Evolutionary conservation across 2,329 filamentous ascomycete species (phyloP), one percentile per base, ranked within the genome.

Genomic region (Metarhizium humberi): DNA sequence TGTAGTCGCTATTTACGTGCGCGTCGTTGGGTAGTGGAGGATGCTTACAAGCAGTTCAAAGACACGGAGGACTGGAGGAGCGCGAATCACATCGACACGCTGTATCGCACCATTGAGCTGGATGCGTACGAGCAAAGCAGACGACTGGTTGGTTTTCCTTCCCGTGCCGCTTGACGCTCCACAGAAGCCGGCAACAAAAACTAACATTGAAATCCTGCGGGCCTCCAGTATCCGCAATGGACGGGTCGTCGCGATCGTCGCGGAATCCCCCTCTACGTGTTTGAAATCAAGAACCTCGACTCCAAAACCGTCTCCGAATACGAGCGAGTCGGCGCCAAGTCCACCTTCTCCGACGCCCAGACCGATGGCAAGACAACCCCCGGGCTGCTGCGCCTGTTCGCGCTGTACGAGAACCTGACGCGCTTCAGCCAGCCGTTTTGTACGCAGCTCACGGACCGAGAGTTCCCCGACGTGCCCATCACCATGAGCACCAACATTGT

Each of bases 401-500:
- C 92, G 1, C 78, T 96, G 16, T 97, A 97, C 75, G 92, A 97
- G 74, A 94, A 94, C 72, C 78, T 96, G 56, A 91, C 88, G 40
- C 82, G 87, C 62, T 96, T 96, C 71, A 85, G 86, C 60, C 85
- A 95, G 74, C 92, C 92, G 3, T 74, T 96, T 48, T 92, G 88
- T 73, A 89, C 90, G 43, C 81, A 88, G 64, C 79, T 95, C 58
- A 74, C 75, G 49, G 81, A 90, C 63, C 82, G 92, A 64, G 82
- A 85, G 7, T 75, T 88, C 67, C 79, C 86, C 4, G 82, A 86
- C 60, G 91, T 89, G n/a, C 92, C 92, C 6, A 90, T 96, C 63
- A 92, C 91, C 43, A 86, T 94, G 63, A 92, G 87, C 66, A 96
- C 89, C 64, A 96, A 96, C 73, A 95, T 97, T 63, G 91, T 96